These are phyloP conservation scores for Botryotinia convoluta DNA, from an alignment of 2,329 filamentous ascomycete genomes.

Conservation along the genomic window DNA sequence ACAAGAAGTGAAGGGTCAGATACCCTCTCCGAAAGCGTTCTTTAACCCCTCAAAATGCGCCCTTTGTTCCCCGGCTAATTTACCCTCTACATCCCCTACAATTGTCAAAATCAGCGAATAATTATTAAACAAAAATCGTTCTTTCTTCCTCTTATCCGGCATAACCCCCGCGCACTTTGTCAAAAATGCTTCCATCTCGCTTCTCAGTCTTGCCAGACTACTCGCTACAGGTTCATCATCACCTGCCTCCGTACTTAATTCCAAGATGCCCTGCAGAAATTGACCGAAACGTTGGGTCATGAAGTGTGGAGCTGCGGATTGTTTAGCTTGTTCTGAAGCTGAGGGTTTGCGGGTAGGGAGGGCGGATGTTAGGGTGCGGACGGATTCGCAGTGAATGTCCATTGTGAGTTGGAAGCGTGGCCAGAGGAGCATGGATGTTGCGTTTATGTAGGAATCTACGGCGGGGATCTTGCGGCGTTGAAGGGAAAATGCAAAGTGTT, in stretches of 20 bases:
- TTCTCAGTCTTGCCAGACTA: slow-evolving; percentile 72
- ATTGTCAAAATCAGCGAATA: slow-evolving; percentile 94
- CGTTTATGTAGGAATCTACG: slow-evolving; percentile 89
- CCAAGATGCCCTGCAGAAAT: slow-evolving; percentile 79
- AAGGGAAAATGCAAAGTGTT: slow-evolving; percentile 90
- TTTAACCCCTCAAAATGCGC: slow-evolving; percentile 70
- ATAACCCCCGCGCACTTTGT: slow-evolving; percentile 73
- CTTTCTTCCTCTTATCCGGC: slow-evolving; percentile 74
- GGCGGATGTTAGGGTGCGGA: slow-evolving; percentile 60
- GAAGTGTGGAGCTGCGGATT: slow-evolving; percentile 82
- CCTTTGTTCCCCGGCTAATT: slow-evolving; percentile 71
- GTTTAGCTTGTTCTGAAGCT: slow-evolving; percentile 53
- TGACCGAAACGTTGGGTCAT: slow-evolving; percentile 95
- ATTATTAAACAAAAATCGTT: slow-evolving; percentile 92
- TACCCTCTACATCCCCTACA: slow-evolving; percentile 73
- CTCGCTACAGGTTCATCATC: slow-evolving; percentile 91
- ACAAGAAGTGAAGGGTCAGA: slow-evolving; percentile 17
- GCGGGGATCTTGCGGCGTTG: slow-evolving; percentile 88
- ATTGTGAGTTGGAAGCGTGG: slow-evolving; percentile 92
- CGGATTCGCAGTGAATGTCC: slow-evolving; percentile 86
- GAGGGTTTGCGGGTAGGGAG: slow-evolving; percentile 47
- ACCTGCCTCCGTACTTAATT: slow-evolving; percentile 82
- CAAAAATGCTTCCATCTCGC: slow-evolving; percentile 81
- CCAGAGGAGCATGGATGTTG: slow-evolving; percentile 94
- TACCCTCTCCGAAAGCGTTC: slow-evolving; percentile 51